Conservation (phyloP, 2,329 filamentous ascomycete genomes). For the Pezicula neosporulosa region DNA sequence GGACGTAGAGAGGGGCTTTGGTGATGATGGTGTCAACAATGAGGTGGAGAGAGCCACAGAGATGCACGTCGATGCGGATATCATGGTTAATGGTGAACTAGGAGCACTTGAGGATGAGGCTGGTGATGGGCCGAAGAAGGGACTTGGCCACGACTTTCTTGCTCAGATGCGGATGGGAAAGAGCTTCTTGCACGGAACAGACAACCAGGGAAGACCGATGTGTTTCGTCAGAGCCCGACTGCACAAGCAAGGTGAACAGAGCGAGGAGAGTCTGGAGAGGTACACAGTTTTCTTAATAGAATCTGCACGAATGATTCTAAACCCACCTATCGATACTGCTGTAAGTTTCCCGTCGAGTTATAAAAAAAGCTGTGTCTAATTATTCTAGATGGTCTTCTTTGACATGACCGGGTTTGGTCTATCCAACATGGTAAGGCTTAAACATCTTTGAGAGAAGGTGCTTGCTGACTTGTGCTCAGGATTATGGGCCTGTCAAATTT, state of each 20-base stretch:
- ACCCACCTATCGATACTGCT: conserved; percentile 82
- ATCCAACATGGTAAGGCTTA: conserved; percentile 76
- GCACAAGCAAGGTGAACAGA: conserved; percentile 80
- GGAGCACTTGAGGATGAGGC: conserved; percentile 59
- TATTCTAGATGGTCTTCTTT: conserved; percentile 76
- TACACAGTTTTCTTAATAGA: conserved; percentile 96
- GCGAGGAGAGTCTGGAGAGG: conserved; percentile 75
- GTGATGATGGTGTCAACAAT: conserved; percentile 94
- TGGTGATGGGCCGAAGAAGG: conserved; percentile 61
- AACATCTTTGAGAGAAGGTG: not conserved
- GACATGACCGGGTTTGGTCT: conserved; percentile 94
- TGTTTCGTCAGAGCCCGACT: conserved; percentile 81
- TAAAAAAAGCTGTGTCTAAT: not conserved
- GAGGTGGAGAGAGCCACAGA: conserved; percentile 84
- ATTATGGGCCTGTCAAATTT: conserved; percentile 95
- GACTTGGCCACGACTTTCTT: conserved; percentile 71
- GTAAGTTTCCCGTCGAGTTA: conserved; percentile 47
- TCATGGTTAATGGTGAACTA: conserved; percentile 75
- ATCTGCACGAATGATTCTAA: conserved; percentile 80
- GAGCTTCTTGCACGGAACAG: conserved; percentile 84
- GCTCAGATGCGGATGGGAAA: conserved; percentile 85
- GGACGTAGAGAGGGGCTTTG: conserved; percentile 89
- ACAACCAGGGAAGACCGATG: conserved; percentile 81
- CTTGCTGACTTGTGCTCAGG: conserved; percentile 41
- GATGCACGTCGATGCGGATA: conserved; percentile 84